Percentiles rank a stretch among this genome's conserved stretches.
Evolutionary conservation across 768 basidiomycete species (phyloP).

Genomic region (Lentinula guzmanii): DNA sequence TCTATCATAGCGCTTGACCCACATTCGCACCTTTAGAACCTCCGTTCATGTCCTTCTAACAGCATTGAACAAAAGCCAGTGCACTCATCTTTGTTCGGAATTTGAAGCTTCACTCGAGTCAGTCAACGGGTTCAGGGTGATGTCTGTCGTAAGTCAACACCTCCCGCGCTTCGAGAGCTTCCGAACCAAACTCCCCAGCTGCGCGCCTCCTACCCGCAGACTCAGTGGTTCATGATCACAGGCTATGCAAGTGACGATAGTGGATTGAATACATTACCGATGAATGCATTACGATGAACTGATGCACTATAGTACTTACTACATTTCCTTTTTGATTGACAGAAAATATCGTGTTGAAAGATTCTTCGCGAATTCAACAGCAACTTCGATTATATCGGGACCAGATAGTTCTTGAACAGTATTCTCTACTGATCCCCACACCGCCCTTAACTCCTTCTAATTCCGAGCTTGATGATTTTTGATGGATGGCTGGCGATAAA

Average conservation of each 20-base stretch:
- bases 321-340: not conserved
- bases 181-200: not conserved
- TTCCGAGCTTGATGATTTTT: not conserved
- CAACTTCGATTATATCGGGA: not conserved
- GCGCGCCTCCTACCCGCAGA: not conserved
- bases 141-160: not conserved
- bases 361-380: not conserved
- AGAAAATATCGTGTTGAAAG: slow-evolving; percentile 3
- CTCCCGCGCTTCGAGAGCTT: not conserved
- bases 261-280: too few relatives aligned
- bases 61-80: too few relatives aligned
- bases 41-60: too few relatives aligned
- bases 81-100: not conserved
- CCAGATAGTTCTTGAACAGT: not conserved
- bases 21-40: too few relatives aligned
- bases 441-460: not conserved
- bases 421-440: not conserved
- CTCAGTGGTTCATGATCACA: not conserved
- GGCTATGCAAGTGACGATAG: not conserved
- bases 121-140: not conserved
- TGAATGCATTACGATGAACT: not conserved
- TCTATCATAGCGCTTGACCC: too few relatives aligned
- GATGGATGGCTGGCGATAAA: not conserved
- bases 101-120: not conserved
- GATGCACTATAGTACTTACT: not conserved